These are phyloP conservation scores for Darksidea phi DNA, from an alignment of 495 filamentous ascomycete species.

Conservation along the genomic window DNA sequence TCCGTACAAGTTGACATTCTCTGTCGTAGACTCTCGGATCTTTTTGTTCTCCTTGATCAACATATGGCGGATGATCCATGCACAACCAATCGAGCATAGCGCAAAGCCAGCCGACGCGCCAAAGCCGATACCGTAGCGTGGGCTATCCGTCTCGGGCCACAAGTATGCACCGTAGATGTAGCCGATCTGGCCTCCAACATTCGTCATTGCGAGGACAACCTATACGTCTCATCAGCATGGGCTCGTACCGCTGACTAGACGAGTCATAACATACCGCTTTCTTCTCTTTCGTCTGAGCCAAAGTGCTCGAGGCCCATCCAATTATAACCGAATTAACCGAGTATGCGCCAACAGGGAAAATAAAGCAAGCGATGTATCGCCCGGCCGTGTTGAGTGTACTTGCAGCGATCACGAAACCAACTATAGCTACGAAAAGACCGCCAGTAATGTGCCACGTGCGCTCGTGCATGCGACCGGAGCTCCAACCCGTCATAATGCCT, in stretches of 20 bases:
- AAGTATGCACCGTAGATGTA: not conserved
- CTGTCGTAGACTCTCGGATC: not conserved
- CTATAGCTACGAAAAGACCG: not conserved
- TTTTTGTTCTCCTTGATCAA: not conserved
- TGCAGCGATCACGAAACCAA: not conserved
- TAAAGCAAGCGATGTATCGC: not conserved
- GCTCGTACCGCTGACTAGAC: too few species aligned
- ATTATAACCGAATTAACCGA: not conserved
- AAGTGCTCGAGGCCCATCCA: not conserved
- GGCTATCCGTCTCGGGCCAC: not conserved
- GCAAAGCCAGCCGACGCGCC: not conserved
- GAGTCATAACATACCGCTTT: slow-evolving; percentile 1
- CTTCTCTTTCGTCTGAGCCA: not conserved
- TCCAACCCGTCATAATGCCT: not conserved
- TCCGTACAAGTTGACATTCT: not conserved
- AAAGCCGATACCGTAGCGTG: not conserved
- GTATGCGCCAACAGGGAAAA: not conserved
- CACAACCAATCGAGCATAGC: not conserved
- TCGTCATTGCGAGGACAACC: not conserved
- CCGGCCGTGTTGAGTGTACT: not conserved
- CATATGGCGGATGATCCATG: not conserved
- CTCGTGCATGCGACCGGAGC: not conserved
- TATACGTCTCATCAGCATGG: not conserved
- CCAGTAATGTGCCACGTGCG: not conserved
- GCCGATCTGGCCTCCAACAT: not conserved